Conservation (phyloP, 2,329 filamentous ascomycete genomes). For the Aspergillus chevalieri region DNA sequence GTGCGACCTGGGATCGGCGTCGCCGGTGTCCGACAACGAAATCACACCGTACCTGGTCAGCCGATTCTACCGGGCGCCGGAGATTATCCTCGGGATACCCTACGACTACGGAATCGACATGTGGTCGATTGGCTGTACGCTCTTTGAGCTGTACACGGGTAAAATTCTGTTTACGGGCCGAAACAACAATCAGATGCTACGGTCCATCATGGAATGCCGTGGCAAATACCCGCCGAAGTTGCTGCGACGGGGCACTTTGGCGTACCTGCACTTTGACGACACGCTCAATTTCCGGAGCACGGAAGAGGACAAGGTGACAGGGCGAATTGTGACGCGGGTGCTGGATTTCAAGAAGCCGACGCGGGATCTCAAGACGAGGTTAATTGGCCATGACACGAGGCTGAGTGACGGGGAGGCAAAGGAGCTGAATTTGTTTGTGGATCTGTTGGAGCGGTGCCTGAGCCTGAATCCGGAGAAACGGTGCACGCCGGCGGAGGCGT, state of each 20-base stretch:
- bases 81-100: conserved; percentile 93
- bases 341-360: conserved; percentile 60
- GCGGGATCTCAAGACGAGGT: conserved; percentile 72
- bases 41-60: conserved; percentile 93
- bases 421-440: conserved; percentile 76
- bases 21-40: conserved; percentile 82
- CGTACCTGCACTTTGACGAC: conserved; percentile 75
- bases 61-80: conserved; percentile 93
- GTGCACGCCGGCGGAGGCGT: conserved; percentile 75
- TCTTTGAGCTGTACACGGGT: conserved; percentile 95
- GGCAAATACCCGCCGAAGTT: conserved; percentile 88
- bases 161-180: conserved; percentile 94
- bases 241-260: conserved; percentile 73
- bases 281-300: conserved; percentile 76
- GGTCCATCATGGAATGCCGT: conserved; percentile 90
- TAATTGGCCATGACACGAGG: conserved; percentile 64
- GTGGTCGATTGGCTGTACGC: conserved; percentile 95
- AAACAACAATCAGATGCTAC: conserved; percentile 98
- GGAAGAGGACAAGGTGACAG: conserved; percentile 80
- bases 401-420: conserved; percentile 68
- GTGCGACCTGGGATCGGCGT: conserved; percentile 94
- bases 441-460: conserved; percentile 82
- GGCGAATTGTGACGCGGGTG: conserved; percentile 57
- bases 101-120: conserved; percentile 94
- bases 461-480: conserved; percentile 88